phyloP scores from a whole-genome alignment of 2,329 filamentous ascomycete genomes.

The Scytalidium sp. region DNA sequence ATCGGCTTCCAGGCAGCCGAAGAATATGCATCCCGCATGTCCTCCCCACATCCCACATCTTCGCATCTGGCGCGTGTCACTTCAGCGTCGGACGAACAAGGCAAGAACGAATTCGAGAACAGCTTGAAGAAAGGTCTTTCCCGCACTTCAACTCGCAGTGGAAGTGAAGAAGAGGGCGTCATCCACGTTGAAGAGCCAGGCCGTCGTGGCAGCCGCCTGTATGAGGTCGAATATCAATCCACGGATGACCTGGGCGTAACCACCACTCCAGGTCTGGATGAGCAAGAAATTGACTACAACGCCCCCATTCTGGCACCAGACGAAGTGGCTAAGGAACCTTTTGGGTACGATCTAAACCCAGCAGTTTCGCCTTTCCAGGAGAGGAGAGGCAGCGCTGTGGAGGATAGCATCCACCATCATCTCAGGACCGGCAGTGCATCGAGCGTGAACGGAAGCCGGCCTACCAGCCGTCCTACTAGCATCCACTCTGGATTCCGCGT shows the following conservation, averaged over 20 bases:
- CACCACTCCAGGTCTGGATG: conserved; percentile 37
- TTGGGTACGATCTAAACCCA: conserved; percentile 67
- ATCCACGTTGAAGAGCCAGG: conserved; percentile 76
- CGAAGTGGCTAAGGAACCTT: conserved; percentile 74
- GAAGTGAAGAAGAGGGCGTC: conserved; percentile 52
- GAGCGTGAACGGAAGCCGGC: conserved; percentile 39
- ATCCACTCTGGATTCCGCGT: conserved; percentile 47
- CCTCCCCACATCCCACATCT: conserved; percentile 60
- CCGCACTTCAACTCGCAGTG: conserved; percentile 39
- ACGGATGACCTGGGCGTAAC: conserved; percentile 47
- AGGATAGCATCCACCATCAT: conserved; percentile 49
- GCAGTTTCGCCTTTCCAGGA: conserved; percentile 76
- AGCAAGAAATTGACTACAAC: conserved; percentile 57
- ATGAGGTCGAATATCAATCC: conserved; percentile 37
- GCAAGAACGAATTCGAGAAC: conserved; percentile 24
- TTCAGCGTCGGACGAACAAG: conserved; percentile 19
- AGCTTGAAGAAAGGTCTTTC: conserved; percentile 33
- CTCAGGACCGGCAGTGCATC: conserved; percentile 42
- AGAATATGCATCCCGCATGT: conserved; percentile 74
- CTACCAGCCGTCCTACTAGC: conserved; percentile 61
- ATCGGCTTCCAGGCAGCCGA: conserved; percentile 86
- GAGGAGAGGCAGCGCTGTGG: conserved; percentile 57
- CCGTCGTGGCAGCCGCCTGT: conserved; percentile 40
- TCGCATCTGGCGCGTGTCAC: conserved; percentile 39
- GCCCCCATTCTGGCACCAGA: conserved; percentile 87